These are phyloP conservation scores for Moricandia arvensis DNA, from an alignment of 345 rosid species.

Conservation along the genomic window DNA sequence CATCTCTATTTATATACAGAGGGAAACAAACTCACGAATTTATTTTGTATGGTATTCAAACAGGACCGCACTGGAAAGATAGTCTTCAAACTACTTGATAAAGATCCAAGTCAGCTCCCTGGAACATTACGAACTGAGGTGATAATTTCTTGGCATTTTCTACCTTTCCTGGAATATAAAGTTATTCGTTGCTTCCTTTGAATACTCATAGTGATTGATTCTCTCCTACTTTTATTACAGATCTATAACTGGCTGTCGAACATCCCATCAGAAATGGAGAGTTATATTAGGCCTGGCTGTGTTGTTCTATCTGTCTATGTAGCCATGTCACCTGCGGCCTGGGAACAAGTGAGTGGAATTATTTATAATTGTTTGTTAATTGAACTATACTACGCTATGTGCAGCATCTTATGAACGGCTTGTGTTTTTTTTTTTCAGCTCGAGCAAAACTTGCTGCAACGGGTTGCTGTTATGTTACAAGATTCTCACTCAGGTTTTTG, in stretches of 20 bases:
- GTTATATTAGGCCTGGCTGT: conserved; percentile 95
- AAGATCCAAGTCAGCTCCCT: conserved; percentile 84
- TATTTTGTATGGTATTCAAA: conserved; percentile 7
- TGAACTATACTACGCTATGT: conserved; percentile 30
- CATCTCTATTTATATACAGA: not conserved
- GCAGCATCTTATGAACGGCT: conserved; percentile 34
- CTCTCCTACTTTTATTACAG: conserved; percentile 42
- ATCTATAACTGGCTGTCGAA: conserved; percentile 83
- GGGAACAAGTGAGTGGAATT: conserved; percentile 72
- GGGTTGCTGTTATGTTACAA: conserved; percentile 53
- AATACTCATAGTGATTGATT: conserved; percentile 6
- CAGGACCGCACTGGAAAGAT: conserved; percentile 71
- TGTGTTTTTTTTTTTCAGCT: conserved; percentile 44
- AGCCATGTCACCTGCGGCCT: conserved; percentile 62
- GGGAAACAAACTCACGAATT: not conserved
- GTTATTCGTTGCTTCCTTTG: conserved; percentile 3
- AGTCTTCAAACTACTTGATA: conserved; percentile 68
- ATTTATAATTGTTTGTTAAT: not conserved
- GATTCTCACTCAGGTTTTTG: conserved; percentile 61
- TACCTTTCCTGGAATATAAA: not conserved
- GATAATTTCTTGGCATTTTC: conserved; percentile 1
- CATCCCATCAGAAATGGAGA: conserved; percentile 94
- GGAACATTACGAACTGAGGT: conserved; percentile 67
- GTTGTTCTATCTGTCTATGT: conserved; percentile 75
- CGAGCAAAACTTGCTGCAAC: conserved; percentile 58